phyloP scores from a whole-genome alignment of 306 rosid species.

The Potentilla sterilis region DNA sequence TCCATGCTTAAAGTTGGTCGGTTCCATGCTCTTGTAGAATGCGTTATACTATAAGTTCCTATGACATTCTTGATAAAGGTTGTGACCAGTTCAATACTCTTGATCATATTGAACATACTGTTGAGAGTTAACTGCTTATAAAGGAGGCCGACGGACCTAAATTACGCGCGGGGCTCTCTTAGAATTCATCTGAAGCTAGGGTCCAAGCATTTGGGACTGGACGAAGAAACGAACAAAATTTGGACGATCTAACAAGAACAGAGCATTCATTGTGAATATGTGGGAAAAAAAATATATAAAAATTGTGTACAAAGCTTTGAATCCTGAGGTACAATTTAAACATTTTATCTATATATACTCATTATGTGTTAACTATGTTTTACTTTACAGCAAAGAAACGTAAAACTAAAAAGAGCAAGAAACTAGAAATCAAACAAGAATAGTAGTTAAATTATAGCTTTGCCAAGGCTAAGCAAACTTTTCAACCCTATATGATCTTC shows the following conservation, averaged over 20 bases:
- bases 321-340: conserved; percentile 35
- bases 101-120: background rate
- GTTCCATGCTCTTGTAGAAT: background rate
- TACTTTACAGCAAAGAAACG: conserved; percentile 47
- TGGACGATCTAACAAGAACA: background rate
- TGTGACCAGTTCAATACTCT: background rate
- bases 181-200: background rate
- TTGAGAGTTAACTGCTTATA: background rate
- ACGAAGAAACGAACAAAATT: background rate
- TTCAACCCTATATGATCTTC: conserved; percentile 18
- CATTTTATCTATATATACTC: conserved; percentile 45
- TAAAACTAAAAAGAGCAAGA: conserved; percentile 25
- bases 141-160: background rate
- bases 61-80: background rate
- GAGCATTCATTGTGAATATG: background rate
- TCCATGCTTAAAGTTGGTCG: background rate
- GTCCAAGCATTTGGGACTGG: background rate
- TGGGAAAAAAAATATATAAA: background rate
- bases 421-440: conserved; percentile 24
- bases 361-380: conserved; percentile 31
- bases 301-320: conserved; percentile 18
- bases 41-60: background rate
- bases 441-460: conserved; percentile 7
- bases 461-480: conserved; percentile 27
- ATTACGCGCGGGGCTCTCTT: background rate